A percentile compares a stretch with the other conserved stretches of the same genome.
phyloP scores from a whole-genome alignment of 345 rosid genomes.

The Camelina laxa region DNA sequence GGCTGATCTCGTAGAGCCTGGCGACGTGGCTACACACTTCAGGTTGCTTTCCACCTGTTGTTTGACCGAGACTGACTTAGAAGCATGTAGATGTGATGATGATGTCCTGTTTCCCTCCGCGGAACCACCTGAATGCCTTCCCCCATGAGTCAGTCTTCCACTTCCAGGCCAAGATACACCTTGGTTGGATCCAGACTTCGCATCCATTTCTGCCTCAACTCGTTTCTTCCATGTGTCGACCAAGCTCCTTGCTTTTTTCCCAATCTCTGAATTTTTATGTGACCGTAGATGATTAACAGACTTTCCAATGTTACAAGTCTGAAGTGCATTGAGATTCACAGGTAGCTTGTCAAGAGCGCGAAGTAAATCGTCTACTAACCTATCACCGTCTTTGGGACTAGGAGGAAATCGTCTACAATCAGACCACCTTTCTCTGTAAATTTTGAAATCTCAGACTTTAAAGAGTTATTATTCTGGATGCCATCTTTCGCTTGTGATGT shows the following conservation, averaged over 20 bases:
- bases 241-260: constrained; percentile 87
- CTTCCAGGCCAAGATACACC: constrained; percentile 70
- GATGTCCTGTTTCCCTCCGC: constrained; percentile 70
- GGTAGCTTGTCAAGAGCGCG: constrained; percentile 95
- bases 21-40: constrained; percentile 60
- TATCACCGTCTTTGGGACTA: constrained; percentile 53
- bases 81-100: constrained; percentile 58
- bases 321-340: constrained; percentile 88
- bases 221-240: constrained; percentile 99
- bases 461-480: constrained; percentile 63
- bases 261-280: constrained; percentile 82
- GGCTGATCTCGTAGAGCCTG: constrained; percentile 57
- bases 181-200: constrained; percentile 72
- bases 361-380: constrained; percentile 74
- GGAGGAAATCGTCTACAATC: constrained; percentile 69
- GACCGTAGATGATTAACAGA: constrained; percentile 89
- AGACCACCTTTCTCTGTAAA: constrained; percentile 82
- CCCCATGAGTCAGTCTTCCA: constrained; percentile 72
- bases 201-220: constrained; percentile 97
- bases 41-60: constrained; percentile 54
- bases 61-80: constrained; percentile 64
- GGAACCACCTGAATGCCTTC: constrained; percentile 59
- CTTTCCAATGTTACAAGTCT: constrained; percentile 88
- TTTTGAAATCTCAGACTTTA: constrained; percentile 75
- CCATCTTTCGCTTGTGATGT: constrained; percentile 79